Conservation (phyloP, 208 protist genomes). For the Leptomonas pyrrhocoris region DNA sequence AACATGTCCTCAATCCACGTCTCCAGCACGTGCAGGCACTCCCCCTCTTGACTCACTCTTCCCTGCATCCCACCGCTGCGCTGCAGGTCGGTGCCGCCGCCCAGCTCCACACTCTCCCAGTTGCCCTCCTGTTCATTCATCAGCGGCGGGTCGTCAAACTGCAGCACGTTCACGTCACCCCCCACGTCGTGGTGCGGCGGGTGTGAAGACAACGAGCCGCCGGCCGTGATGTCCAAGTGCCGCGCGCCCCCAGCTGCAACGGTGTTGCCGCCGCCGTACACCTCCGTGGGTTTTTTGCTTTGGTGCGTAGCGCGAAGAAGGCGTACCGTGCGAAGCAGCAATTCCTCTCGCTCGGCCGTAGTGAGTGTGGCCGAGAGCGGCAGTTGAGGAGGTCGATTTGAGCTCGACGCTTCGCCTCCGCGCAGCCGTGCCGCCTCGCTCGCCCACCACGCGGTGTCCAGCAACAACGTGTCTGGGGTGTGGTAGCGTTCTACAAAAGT, state of each 20-base stretch:
- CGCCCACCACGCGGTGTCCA: constrained; percentile 31
- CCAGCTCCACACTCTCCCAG: constrained; percentile 28
- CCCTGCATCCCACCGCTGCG: constrained; percentile 5
- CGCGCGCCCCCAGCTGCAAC: background rate
- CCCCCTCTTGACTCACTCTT: constrained; percentile 20
- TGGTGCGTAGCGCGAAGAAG: constrained; percentile 23
- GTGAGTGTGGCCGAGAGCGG: background rate
- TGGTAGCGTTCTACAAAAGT: constrained; percentile 24
- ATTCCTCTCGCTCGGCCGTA: constrained; percentile 3
- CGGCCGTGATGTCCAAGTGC: background rate
- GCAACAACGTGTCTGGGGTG: constrained; percentile 14
- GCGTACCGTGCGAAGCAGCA: constrained; percentile 9
- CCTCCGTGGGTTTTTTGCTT: background rate
- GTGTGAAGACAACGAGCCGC: background rate
- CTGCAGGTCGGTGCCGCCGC: background rate
- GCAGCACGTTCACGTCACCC: constrained; percentile 33
- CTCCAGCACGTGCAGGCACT: constrained; percentile 21
- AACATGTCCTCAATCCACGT: background rate
- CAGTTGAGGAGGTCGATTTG: background rate
- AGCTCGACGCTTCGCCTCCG: background rate
- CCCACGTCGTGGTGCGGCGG: background rate
- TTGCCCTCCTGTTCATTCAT: background rate
- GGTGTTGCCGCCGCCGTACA: background rate
- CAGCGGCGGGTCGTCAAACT: constrained; percentile 19
- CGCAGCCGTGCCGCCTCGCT: constrained; percentile 16